Evolutionary conservation across 179 eudicot species (phyloP), one percentile per base, ranked within the genome.

Genomic region (Nepenthes alata): DNA sequence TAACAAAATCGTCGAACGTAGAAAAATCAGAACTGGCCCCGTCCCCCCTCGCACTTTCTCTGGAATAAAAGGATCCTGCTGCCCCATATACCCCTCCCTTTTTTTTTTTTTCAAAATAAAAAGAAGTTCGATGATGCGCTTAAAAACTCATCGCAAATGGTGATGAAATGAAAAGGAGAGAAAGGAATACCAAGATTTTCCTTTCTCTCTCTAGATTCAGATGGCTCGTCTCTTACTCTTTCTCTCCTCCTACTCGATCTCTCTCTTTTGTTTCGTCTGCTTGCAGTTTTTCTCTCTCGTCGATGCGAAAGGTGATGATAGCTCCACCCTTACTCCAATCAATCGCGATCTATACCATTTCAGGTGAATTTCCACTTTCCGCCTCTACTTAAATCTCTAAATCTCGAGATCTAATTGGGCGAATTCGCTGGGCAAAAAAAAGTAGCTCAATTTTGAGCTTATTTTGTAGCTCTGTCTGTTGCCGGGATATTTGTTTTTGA

Each of bases 341-440:
- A 87, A 89, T 74, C 87, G 69, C 69, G 93, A 89, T 87, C 96
- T 93, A 47, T 93, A 93, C 61, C 98, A 84, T 73, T 72, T 83
- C 62, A 89, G 98, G 95, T 89, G 56, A 44, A 36, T 10, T 62
- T 62, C 53, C 36, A 25, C 44, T 47, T n/a, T 41, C 25, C 25
- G 25, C 25, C 25, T 25, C 25, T 25, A 25, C 25, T 25, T 25
- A 8, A 51, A 25, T 53, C 35, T 6, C 36, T 41, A 1, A 4
- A 16, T 10, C 51, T 59, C 51, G 35, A 59, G 62, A 59, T 59
- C 62, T 41, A 41, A 41, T 41, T 4, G 8, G 45, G 8, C 8
- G 45, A 41, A 41, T 41, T 41, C 8, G 2, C 8, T 0, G 45
- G 8, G 8, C 1, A 7, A 41, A 41, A 41, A 52, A 52, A 2